phyloP scores from a whole-genome alignment of 495 filamentous ascomycete species.

The Hypoxylon rickii region DNA sequence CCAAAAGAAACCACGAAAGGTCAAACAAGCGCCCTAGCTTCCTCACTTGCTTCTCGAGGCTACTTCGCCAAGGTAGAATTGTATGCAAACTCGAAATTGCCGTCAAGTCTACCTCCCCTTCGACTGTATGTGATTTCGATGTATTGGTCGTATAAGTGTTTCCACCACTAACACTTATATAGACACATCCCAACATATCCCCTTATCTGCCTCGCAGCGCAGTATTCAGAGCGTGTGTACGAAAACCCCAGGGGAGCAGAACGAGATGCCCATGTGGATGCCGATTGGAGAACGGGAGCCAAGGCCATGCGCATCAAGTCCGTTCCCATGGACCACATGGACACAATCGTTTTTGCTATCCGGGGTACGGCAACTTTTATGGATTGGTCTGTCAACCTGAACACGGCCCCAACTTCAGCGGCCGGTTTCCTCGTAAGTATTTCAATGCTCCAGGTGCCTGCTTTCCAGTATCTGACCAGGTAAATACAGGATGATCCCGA shows the following conservation, averaged over 20 bases:
- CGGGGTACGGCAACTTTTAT: constrained; percentile 77
- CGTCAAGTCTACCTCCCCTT: constrained; percentile 64
- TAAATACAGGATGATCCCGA: constrained; percentile 64
- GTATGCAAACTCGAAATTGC: constrained; percentile 79
- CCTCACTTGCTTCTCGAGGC: constrained; percentile 50
- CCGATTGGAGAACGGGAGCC: constrained; percentile 71
- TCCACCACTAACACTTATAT: neutral
- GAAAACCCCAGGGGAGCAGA: constrained; percentile 62
- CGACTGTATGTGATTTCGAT: constrained; percentile 64
- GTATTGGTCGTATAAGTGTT: neutral
- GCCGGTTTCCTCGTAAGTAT: constrained; percentile 63
- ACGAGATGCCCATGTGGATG: constrained; percentile 65
- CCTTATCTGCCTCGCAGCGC: constrained; percentile 72
- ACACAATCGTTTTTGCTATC: constrained; percentile 79
- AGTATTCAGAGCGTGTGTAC: constrained; percentile 75
- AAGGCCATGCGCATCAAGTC: constrained; percentile 86
- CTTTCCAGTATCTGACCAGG: constrained; percentile 2
- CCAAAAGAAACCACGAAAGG: constrained; percentile 38
- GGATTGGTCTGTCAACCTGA: constrained; percentile 83
- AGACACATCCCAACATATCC: constrained; percentile 72
- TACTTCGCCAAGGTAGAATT: constrained; percentile 78
- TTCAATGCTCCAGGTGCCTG: neutral
- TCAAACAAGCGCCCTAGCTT: constrained; percentile 44
- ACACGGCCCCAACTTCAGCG: constrained; percentile 64
- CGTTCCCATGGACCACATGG: constrained; percentile 72